Evolutionary conservation across 495 filamentous ascomycete genomes (phyloP), one percentile per base, ranked within the genome.

Genomic region (Collariella sp.): DNA sequence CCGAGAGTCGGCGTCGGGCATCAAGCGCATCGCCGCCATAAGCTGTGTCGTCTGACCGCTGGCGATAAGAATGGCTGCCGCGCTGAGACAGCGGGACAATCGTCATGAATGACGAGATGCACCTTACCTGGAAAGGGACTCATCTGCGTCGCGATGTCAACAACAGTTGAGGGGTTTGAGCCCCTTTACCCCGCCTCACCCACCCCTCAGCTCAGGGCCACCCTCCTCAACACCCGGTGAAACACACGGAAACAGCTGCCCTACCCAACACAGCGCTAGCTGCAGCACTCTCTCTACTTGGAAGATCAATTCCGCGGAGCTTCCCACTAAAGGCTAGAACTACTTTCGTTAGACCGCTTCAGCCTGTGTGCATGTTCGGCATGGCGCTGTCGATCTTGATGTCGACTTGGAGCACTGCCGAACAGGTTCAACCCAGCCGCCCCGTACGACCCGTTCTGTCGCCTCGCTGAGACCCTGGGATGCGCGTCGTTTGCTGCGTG

Each of bases 281-380:
- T 42, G 49, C 18, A 12, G 45, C 45, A 18, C 31, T 35, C 31
- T 26, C 19, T 23, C 9, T 43, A 16, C 46, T 0, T 31, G 47
- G 46, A 29, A 52, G 44, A 35, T 18, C 18, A 52, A 34, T 29
- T 52, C 50, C 50, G 50, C 50, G 50, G 50, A 52, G 9, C 35
- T 50, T 31, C 5, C 26, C 26, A 31, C 26, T 5, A 31, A 31
- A 31, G 26, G 26, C 26, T 9, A n/a, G 26, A 31, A 9, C 4
- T 31, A 9, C 26, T 31, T 31, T 9, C 4, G 26, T 4, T 31
- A 31, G 26, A 31, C 26, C 26, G 26, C 26, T 31, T 4, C 26
- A 31, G 5, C 26, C n/a, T n/a, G n/a, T 31, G 5, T 31, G 26
- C 26, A 31, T 31, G 5, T 31, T 31, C 26, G 26, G 26, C 26